Conservation (phyloP, 768 basidiomycete genomes). For the Asterophora lycoperdoides region DNA sequence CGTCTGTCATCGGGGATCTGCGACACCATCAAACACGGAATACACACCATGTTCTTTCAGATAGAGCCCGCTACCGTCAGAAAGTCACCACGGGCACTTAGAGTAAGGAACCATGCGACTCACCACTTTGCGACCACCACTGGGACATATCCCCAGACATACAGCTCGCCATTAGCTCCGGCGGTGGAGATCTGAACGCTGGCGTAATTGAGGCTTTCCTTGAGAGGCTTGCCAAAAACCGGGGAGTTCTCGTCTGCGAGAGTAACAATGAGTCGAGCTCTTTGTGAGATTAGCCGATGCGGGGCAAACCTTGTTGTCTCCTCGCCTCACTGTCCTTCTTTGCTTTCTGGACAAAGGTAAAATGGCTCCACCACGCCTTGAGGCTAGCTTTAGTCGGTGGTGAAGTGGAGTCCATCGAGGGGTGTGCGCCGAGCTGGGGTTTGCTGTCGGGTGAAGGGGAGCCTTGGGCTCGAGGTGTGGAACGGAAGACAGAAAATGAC, state of each 20-base stretch:
- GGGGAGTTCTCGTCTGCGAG: conserved; percentile 10
- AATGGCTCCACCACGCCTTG: conserved; percentile 81
- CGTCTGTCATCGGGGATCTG: conserved; percentile 3
- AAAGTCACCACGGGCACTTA: conserved; percentile 1
- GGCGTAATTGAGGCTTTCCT: conserved; percentile 80
- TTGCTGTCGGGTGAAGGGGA: conserved; percentile 7
- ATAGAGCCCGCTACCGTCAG: conserved; percentile 67
- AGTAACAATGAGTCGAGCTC: neutral
- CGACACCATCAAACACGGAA: neutral
- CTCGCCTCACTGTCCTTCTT: conserved; percentile 51
- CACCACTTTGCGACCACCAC: conserved; percentile 98
- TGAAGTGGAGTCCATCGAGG: conserved; percentile 11
- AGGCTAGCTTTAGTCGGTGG: conserved; percentile 53
- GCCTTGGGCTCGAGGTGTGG: neutral
- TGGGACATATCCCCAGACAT: conserved; percentile 93
- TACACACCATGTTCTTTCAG: conserved; percentile 86
- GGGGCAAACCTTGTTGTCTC: conserved; percentile 33
- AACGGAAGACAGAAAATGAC: conserved; percentile 15
- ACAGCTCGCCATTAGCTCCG: conserved; percentile 74
- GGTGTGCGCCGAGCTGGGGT: conserved; percentile 2
- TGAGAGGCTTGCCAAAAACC: conserved; percentile 85
- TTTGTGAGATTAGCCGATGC: conserved; percentile 1
- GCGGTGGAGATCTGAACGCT: conserved; percentile 93
- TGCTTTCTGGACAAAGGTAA: conserved; percentile 57
- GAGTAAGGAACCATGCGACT: conserved; percentile 27